Evolutionary conservation across 306 rosid species (phyloP), one percentile per base, ranked within the genome.

Genomic region (Comarum palustre): DNA sequence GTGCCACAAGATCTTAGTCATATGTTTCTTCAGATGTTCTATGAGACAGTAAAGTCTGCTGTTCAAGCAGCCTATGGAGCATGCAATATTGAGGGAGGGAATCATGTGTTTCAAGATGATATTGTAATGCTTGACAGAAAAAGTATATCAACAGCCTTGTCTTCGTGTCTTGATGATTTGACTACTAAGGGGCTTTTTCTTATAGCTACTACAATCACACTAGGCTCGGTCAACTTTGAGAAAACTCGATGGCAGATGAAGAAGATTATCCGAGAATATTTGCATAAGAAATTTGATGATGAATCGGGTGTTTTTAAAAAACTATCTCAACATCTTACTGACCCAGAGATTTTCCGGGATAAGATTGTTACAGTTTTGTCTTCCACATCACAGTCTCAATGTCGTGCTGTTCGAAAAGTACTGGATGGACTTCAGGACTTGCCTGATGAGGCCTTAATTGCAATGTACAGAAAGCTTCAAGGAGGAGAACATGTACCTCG

Each of bases 391-490:
- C 77, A 52, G 48, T 84, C 81, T 66, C 71, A 39, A 38, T 82
- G 12, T 22, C 81, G 77, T 75, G 79, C 87, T 47, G 87, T 72
- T 39, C 22, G 2, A 16, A 81, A 83, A 76, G 70, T 89, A 34
- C 78, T 94, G 78, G 29, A 39, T 59, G 73, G 63, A 72, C 87
- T 94, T 43, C 19, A 65, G 68, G 68, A 73, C 55, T 75, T 94
- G 58, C 81, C 96, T 59, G 13, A 25, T 48, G 82, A 85, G 74
- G 79, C 85, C 77, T 78, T 94, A 79, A 20, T 75, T 72, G 91
- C 86, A n/a, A 94, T 91, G 97, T 72, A 72, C 57, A 83, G 81
- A 64, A 91, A 88, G 81, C 95, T 91, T 72, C 79, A 74, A 75
- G 86, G 86, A 45, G 52, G 38, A 34, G 38, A 34, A 34, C 38